A percentile compares a stretch with the other conserved stretches of the same genome.
Conservation (phyloP, 192 early-diverging fungal species). For the Coemansia sp. region DNA sequence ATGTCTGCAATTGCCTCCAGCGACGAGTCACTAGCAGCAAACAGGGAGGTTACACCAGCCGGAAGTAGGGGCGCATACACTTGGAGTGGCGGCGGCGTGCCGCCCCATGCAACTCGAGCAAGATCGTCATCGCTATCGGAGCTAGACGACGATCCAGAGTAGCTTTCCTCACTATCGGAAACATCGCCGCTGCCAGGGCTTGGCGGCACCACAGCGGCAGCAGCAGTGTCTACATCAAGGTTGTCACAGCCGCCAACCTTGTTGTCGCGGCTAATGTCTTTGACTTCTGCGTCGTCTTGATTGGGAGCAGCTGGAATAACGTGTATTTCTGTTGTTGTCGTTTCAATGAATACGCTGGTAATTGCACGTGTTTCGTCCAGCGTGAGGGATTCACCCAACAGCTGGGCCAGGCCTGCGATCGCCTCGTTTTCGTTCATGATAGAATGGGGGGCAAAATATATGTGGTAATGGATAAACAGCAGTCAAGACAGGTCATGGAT, state of each 20-base stretch:
- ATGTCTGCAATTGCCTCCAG: slow-evolving; percentile 37
- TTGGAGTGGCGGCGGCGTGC: slow-evolving; percentile 10
- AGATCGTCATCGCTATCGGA: slow-evolving; percentile 15
- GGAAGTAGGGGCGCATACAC: slow-evolving; percentile 25
- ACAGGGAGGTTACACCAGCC: slow-evolving; percentile 17
- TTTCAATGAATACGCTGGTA: neutral
- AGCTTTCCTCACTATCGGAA: slow-evolving; percentile 13
- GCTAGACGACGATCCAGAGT: slow-evolving; percentile 23
- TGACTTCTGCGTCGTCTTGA: neutral
- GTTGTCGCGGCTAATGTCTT: neutral
- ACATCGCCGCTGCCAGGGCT: slow-evolving; percentile 9
- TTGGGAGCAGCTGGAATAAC: neutral
- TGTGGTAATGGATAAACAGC: neutral
- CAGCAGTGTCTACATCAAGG: neutral
- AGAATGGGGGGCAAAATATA: neutral
- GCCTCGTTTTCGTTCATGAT: slow-evolving; percentile 11
- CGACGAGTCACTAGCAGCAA: slow-evolving; percentile 18
- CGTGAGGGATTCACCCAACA: slow-evolving; percentile 27
- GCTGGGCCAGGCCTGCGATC: slow-evolving; percentile 31
- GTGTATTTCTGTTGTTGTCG: neutral
- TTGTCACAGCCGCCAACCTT: neutral
- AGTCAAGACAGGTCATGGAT: neutral
- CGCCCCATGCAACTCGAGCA: neutral
- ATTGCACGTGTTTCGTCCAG: slow-evolving; percentile 12
- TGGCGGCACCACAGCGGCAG: slow-evolving; percentile 8